Evolutionary conservation across 306 rosid species (phyloP).

Genomic region (Lathyrus oleraceus): DNA sequence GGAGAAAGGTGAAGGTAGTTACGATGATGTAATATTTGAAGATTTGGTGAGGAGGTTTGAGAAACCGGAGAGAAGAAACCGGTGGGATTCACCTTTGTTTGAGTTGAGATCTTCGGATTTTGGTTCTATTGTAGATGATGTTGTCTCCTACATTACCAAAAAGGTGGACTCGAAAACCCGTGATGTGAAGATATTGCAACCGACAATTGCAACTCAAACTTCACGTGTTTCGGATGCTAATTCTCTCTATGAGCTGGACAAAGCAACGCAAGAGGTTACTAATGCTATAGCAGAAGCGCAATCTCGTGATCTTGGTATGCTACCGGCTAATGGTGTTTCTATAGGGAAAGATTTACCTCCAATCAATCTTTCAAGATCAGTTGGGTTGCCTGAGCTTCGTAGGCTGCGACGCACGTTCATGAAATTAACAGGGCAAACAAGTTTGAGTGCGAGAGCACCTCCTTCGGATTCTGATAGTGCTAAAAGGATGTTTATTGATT

Average conservation of each 20-base stretch:
- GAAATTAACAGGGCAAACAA: slow-evolving; percentile 88
- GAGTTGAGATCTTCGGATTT: slow-evolving; percentile 61
- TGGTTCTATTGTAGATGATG: slow-evolving; percentile 55
- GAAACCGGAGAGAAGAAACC: slow-evolving; percentile 77
- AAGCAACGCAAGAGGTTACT: slow-evolving; percentile 84
- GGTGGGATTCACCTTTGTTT: slow-evolving; percentile 95
- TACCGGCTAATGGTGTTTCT: slow-evolving; percentile 59
- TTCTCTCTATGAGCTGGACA: slow-evolving; percentile 80
- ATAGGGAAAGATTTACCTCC: slow-evolving; percentile 69
- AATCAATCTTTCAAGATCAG: slow-evolving; percentile 59
- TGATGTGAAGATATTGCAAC: slow-evolving; percentile 86
- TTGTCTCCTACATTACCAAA: slow-evolving; percentile 66
- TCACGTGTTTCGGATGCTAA: slow-evolving; percentile 68
- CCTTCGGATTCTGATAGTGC: slow-evolving; percentile 88
- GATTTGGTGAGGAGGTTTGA: slow-evolving; percentile 87
- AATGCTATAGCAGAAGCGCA: slow-evolving; percentile 85
- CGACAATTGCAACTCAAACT: slow-evolving; percentile 90
- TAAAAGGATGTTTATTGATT: slow-evolving; percentile 93
- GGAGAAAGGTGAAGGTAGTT: slow-evolving; percentile 61
- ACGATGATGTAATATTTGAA: slow-evolving; percentile 69
- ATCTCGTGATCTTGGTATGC: slow-evolving; percentile 81
- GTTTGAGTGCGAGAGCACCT: slow-evolving; percentile 87
- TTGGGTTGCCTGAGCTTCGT: slow-evolving; percentile 87
- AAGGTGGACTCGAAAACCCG: slow-evolving; percentile 69
- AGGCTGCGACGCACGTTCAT: slow-evolving; percentile 80